phyloP scores from a whole-genome alignment of 2,329 filamentous ascomycete species.

The Epichloe glyceriae region DNA sequence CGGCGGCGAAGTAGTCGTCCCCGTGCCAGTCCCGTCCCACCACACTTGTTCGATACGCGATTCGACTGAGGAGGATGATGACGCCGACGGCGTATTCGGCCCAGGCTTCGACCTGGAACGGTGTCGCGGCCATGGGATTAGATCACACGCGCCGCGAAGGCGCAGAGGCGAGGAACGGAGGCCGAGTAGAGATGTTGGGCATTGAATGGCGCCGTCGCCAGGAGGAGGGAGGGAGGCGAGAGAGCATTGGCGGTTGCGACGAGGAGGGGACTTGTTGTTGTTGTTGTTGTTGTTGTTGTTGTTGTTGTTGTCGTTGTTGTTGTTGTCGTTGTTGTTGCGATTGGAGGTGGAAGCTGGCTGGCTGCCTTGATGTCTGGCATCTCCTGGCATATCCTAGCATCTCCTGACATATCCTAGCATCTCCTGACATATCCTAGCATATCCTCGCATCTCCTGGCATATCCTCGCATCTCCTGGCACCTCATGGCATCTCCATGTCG shows the following conservation, averaged over 20 bases:
- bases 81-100: slow-evolving; percentile 28
- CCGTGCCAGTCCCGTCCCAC: slow-evolving; percentile 28
- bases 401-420: too few relatives aligned
- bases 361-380: not conserved
- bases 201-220: not conserved
- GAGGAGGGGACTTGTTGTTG: not conserved
- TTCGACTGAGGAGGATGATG: slow-evolving; percentile 23
- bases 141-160: not conserved
- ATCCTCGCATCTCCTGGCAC: too few relatives aligned
- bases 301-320: too few relatives aligned
- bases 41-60: slow-evolving; percentile 24
- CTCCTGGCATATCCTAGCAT: too few relatives aligned
- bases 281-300: too few relatives aligned
- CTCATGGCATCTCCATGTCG: too few relatives aligned
- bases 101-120: slow-evolving; percentile 31
- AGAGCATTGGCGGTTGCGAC: too few relatives aligned
- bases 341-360: not conserved
- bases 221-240: too few relatives aligned
- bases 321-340: not conserved
- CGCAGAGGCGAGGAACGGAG: not conserved
- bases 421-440: too few relatives aligned
- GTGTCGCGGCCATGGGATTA: slow-evolving; percentile 15
- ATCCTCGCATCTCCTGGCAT: too few relatives aligned
- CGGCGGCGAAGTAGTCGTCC: slow-evolving; percentile 28
- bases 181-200: not conserved